These are phyloP conservation scores for Lachancea cidri DNA, from an alignment of 805 yeast species.

Conservation along the genomic window DNA sequence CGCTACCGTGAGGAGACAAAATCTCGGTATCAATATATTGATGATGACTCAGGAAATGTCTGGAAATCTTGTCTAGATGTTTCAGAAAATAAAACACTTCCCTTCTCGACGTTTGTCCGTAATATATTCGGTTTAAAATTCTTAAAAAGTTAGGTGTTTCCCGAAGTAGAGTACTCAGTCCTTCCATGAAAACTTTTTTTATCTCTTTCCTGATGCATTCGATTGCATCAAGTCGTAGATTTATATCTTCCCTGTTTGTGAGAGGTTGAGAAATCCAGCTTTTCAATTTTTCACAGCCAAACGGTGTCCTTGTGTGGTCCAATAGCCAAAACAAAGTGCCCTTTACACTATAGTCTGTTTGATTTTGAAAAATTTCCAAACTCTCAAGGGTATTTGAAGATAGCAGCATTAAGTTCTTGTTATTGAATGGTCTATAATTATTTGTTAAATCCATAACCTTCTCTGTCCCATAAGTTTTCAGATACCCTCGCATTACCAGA, in stretches of 20 bases:
- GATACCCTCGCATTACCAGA: conserved; percentile 45
- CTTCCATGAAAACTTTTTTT: conserved; percentile 37
- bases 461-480: conserved; percentile 59
- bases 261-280: conserved; percentile 79
- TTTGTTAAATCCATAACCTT: conserved; percentile 47
- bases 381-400: conserved; percentile 64
- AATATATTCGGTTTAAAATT: conserved; percentile 52
- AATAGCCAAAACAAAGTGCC: conserved; percentile 80
- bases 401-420: conserved; percentile 43
- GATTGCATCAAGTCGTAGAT: conserved; percentile 59
- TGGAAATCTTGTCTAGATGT: conserved; percentile 37
- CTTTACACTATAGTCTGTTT: conserved; percentile 46
- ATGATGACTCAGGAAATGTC: conserved; percentile 28
- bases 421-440: conserved; percentile 46
- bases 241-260: conserved; percentile 46
- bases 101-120: conserved; percentile 51
- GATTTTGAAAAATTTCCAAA: conserved; percentile 69
- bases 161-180: conserved; percentile 31
- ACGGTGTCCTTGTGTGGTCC: conserved; percentile 73
- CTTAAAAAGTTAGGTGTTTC: conserved; percentile 54
- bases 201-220: conserved; percentile 39
- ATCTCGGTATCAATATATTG: conserved; percentile 28
- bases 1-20: conserved; percentile 13
- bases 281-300: conserved; percentile 63
- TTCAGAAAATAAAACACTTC: conserved; percentile 54